Conservation (phyloP, 192 early-diverging fungal genomes). For the Dispira simplex region DNA sequence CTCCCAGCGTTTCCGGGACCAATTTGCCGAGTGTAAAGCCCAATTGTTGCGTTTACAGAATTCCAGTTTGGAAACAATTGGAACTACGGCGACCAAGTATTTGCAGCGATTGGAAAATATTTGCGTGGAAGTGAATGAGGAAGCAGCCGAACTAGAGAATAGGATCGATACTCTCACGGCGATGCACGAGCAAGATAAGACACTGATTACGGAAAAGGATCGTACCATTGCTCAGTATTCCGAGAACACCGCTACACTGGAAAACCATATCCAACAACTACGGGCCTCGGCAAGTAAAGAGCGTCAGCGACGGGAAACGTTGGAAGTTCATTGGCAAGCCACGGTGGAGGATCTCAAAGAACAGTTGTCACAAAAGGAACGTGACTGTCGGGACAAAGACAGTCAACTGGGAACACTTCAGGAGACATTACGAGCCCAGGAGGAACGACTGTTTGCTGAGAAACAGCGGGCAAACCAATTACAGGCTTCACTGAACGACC, state of each 20-base stretch:
- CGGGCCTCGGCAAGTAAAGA: neutral
- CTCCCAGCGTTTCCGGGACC: neutral
- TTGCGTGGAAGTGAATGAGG: neutral
- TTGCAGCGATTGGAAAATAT: neutral
- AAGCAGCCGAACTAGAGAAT: constrained; percentile 5
- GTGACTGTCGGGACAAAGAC: neutral
- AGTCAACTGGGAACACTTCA: neutral
- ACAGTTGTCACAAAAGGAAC: neutral
- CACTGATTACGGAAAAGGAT: neutral
- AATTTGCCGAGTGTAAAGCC: neutral
- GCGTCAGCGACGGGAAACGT: neutral
- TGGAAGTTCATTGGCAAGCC: neutral
- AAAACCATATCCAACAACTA: neutral
- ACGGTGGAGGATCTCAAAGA: neutral
- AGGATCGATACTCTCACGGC: neutral
- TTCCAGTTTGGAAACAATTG: neutral
- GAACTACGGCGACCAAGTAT: neutral
- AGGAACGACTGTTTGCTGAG: neutral
- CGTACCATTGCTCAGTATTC: neutral
- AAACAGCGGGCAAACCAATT: neutral
- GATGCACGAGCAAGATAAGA: neutral
- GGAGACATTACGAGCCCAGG: neutral
- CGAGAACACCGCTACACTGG: neutral
- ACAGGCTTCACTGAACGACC: neutral
- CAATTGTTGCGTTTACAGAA: neutral